Evolutionary conservation across 1,139 yeast species (phyloP), one percentile per base, ranked within the genome.

Genomic region (Candida sp.): DNA sequence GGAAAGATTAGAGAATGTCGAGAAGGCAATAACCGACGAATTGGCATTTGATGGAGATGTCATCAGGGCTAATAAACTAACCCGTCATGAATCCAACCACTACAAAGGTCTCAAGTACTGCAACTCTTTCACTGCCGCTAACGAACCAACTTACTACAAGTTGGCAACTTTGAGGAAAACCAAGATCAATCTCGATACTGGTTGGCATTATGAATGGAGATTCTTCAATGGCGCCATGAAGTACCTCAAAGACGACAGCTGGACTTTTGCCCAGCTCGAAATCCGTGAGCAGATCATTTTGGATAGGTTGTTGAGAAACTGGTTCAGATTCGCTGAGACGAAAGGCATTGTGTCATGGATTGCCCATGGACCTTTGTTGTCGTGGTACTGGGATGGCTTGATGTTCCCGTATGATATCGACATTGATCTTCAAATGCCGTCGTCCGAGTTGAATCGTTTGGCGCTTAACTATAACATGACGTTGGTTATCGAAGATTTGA

Each of bases 291-390:
- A 61, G 48, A 67, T 69, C 41, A 70, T 70, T 11, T 61, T 70
- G 47, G 73, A 70, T 44, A 57, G 74, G 37, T 60, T 70, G 42
- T 60, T 70, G 43, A 59, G 75, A 44, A 69, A 68, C 51, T 70
- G 75, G 75, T 66, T 66, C 51, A 59, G 70, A 48, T 70, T 70
- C 55, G 70, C 73, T 6, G 69, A 68, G 55, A 73, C 67, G 52
- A 69, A 69, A 51, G 75, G 74, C 11, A 67, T 69, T 38, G 65
- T 70, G 4, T 68, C 80, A n/a, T 78, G 83, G 74, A 67, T 80
- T 33, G 83, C 84, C 3, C 85, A 80, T 61, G 85, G 85, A 5
- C 75, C 83, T 0, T 64, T 80, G 43, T 65, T 80, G 46, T 65
- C 77, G 6, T 71, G 76, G 75, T 68, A 69, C 49, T 70, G 75